Evolutionary conservation across 106 monocot species (phyloP), one percentile per base, ranked within the genome.

Genomic region (Ottelia alismoides): DNA sequence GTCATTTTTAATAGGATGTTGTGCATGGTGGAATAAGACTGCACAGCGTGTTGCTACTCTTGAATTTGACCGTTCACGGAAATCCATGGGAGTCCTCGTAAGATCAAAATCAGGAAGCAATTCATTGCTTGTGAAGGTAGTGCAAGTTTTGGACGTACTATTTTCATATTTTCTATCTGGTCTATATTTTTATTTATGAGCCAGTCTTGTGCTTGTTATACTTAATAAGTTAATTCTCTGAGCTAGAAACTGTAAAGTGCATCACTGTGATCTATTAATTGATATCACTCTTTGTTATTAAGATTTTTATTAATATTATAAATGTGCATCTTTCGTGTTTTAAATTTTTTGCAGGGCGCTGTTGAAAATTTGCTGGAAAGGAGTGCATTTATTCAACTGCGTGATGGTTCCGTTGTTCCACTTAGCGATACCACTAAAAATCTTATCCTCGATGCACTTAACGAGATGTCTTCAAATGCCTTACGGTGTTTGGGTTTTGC

Each of bases 11-110:
- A 22, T 57, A 83, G 88, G 74, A n/a, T 89, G 83, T 53, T 84
- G 80, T 40, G 75, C 74, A 10, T 89, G 84, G 89, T 89, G 89
- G 89, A 74, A 45, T 45, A 69, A 74, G 71, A 77, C 74, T 64
- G 66, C 82, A 52, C 77, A 26, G 60, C 66, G 71, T 51, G 20
- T 83, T 62, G 83, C 83, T 20, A 72, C 78, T 5, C 53, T 83
- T 52, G 83, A 83, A 48, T 78, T 83, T 21, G 83, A 83, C 20
- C 21, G 74, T 46, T 47, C 78, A 65, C 83, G 83, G 24, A 83
- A 83, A 58, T 83, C 82, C 19, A 83, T 83, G 82, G 66, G 82
- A 28, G 74, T 78, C 25, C 70, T 83, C 68, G 83, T 78, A 25
- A 67, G 68, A 21, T 67, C 71, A 62, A 64, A 63, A 51, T 66